A percentile compares a stretch with the other conserved stretches of the same genome.
Evolutionary conservation across 2,329 filamentous ascomycete species (phyloP).

Genomic region (Neonectria sp.): DNA sequence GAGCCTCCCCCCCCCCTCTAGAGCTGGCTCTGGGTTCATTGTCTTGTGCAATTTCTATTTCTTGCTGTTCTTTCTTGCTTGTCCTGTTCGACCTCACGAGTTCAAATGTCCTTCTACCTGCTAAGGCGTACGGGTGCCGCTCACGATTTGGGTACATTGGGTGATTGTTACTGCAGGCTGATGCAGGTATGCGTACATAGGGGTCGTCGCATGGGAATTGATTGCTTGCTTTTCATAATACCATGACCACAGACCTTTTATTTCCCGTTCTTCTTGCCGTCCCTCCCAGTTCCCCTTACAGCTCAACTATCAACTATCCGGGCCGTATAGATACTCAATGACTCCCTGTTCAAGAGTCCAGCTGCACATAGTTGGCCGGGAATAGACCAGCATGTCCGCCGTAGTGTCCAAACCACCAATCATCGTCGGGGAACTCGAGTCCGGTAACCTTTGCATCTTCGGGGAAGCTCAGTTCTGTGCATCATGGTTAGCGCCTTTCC

Average conservation of each 20-base stretch:
- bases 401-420: slow-evolving; percentile 97
- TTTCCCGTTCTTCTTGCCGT: slow-evolving; percentile 6
- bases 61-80: neutral
- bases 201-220: slow-evolving; percentile 33
- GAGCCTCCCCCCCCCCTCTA: neutral
- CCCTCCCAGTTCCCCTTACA: neutral
- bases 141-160: neutral
- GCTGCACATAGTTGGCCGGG: slow-evolving; percentile 79
- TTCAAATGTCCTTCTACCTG: neutral
- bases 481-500: slow-evolving; percentile 54
- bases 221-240: slow-evolving; percentile 42
- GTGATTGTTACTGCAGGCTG: neutral
- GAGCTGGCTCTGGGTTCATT: slow-evolving; percentile 3
- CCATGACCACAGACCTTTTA: slow-evolving; percentile 35
- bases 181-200: neutral
- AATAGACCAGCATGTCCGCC: slow-evolving; percentile 87
- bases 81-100: neutral
- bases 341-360: slow-evolving; percentile 56
- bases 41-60: neutral
- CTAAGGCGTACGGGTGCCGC: neutral
- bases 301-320: neutral
- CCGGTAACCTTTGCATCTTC: slow-evolving; percentile 87
- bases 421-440: slow-evolving; percentile 96
- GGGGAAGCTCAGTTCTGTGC: slow-evolving; percentile 81
- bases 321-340: neutral